These are phyloP conservation scores for Plasmodium malariae DNA, from an alignment of 169 alveolate species.

Conservation along the genomic window DNA sequence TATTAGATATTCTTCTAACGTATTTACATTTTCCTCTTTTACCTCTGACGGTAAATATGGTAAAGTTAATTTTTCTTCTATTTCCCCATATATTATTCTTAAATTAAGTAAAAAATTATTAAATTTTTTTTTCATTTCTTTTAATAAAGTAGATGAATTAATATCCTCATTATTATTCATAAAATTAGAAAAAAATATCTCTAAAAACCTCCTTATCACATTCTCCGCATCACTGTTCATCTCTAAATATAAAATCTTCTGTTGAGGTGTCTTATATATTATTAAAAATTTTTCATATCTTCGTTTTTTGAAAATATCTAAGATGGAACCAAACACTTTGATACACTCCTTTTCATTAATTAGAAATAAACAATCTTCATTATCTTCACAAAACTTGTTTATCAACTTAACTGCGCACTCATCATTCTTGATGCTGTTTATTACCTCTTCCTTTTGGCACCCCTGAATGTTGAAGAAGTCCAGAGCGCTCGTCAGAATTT, in stretches of 20 bases:
- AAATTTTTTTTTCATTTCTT: slow-evolving; percentile 72
- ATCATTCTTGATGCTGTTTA: slow-evolving; percentile 34
- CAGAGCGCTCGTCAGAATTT: slow-evolving; percentile 10
- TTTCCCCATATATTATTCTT: slow-evolving; percentile 55
- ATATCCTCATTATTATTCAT: slow-evolving; percentile 73
- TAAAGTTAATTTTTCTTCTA: slow-evolving; percentile 47
- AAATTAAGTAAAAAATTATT: slow-evolving; percentile 71
- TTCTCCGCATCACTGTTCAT: slow-evolving; percentile 76
- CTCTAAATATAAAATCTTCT: slow-evolving; percentile 33
- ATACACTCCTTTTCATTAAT: slow-evolving; percentile 48
- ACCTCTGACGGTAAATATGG: slow-evolving; percentile 61
- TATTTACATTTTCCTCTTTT: slow-evolving; percentile 45
- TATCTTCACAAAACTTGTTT: neutral
- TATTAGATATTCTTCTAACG: slow-evolving; percentile 59
- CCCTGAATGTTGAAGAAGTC: slow-evolving; percentile 48
- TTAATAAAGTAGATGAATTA: slow-evolving; percentile 52
- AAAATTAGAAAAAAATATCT: slow-evolving; percentile 59
- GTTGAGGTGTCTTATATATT: slow-evolving; percentile 45
- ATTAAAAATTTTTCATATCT: slow-evolving; percentile 59
- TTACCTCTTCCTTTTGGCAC: slow-evolving; percentile 24
- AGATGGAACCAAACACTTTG: slow-evolving; percentile 31
- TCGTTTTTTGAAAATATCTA: slow-evolving; percentile 43
- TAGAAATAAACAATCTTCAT: slow-evolving; percentile 57
- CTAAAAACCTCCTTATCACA: slow-evolving; percentile 59
- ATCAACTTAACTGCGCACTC: slow-evolving; percentile 30